phyloP scores from a whole-genome alignment of 495 filamentous ascomycete genomes.

The Penicillium bialowiezense region DNA sequence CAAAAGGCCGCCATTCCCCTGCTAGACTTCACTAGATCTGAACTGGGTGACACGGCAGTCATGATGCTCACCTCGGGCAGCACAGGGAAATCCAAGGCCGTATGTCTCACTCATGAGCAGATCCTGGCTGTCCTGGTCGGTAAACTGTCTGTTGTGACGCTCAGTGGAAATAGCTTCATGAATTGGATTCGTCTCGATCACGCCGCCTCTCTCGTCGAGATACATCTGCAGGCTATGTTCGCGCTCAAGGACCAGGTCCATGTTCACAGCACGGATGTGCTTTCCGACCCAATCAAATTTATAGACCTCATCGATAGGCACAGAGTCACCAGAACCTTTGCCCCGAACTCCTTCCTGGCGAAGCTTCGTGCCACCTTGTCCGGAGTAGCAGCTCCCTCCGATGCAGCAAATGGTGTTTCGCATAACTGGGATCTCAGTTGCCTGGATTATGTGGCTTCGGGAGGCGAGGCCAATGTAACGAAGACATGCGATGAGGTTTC shows the following conservation, averaged over 20 bases:
- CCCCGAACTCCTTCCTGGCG: constrained; percentile 55
- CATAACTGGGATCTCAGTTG: constrained; percentile 22
- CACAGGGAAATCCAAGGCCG: constrained; percentile 55
- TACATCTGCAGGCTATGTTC: constrained; percentile 47
- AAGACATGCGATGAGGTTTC: constrained; percentile 26
- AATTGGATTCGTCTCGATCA: constrained; percentile 56
- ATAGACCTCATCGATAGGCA: constrained; percentile 40
- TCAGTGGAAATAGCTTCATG: constrained; percentile 29
- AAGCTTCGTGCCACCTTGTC: constrained; percentile 4
- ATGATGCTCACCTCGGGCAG: constrained; percentile 60
- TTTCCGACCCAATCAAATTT: constrained; percentile 39
- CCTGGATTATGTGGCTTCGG: constrained; percentile 29
- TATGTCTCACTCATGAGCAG: constrained; percentile 42
- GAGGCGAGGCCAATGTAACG: constrained; percentile 40
- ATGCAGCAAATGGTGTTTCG: constrained; percentile 22
- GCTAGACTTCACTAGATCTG: background rate
- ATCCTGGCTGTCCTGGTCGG: constrained; percentile 44
- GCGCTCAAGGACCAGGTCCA: constrained; percentile 46
- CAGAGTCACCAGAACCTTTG: constrained; percentile 46
- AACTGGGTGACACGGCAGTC: constrained; percentile 15
- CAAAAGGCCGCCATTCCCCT: background rate
- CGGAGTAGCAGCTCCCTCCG: background rate
- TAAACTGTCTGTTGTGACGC: constrained; percentile 25
- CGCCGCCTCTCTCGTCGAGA: constrained; percentile 49
- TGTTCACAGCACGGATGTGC: constrained; percentile 36